Base-by-base conservation (phyloP, 2,329 filamentous ascomycete genomes). In the Claviceps monticola region DNA sequence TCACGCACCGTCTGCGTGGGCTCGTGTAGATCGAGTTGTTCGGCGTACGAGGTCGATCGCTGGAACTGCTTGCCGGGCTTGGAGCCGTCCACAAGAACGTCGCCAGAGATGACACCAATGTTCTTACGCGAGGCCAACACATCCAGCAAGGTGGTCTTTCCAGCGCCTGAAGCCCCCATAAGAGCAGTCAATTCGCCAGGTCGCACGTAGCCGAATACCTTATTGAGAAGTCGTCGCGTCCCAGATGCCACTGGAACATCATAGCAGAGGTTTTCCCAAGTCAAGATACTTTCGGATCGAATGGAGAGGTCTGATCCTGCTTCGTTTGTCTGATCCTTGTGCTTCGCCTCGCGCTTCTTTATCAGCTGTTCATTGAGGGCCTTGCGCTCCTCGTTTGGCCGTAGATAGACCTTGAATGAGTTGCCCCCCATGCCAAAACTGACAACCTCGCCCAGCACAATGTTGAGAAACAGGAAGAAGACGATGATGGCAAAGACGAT, bases 231-330 rank as follows among this genome's bases (percentile, higher is more conserved):
- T 4, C 75, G 73, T 9, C 76, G 71, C 4, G 71, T 75, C 2
- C 78, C 79, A 4, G 73, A 75, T 0, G 77, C 71, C 3, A 80
- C 74, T 0, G 79, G 79, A 0, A 84, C 80, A 53, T 83, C 79
- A 63, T 95, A 95, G 61, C 83, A 87, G 54, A 96, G 80, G 56
- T 86, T 74, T 63, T 91, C 86, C 85, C 88, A 95, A 0, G 89
- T 95, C 54, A 95, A 74, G n/a, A 88, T 73, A 38, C 82, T 79
- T 58, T 76, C 74, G 0, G 80, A 83, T 2, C 72, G 68, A 53
- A 83, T 79, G 41, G 66, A 76, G 37, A 83, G 67, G n/a, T 78
- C 72, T 4, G 71, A 66, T 0, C 68, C 68, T 8, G 71, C 64
- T 16, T 73, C 70, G 11, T 76, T 67, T 2, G 64, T 64, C 54